Percentiles rank a stretch among this genome's conserved stretches.
These are phyloP conservation scores for Fusarium chlamydosporum DNA, from an alignment of 2,329 filamentous ascomycete genomes.

Conservation along the genomic window DNA sequence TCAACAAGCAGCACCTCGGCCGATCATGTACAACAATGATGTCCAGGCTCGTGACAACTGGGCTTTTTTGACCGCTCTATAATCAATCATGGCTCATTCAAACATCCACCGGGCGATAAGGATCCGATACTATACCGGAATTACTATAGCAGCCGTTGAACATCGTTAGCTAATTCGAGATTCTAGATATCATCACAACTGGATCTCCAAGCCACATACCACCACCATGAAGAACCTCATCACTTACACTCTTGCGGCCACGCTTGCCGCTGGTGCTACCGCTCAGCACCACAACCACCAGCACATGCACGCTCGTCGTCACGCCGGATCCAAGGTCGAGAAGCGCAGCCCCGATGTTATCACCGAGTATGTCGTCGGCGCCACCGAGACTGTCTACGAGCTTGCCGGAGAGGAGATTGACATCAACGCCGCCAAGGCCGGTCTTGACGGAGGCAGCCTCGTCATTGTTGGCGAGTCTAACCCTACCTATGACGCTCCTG, in stretches of 20 bases:
- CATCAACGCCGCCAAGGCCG: slow-evolving; percentile 75
- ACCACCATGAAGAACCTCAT: slow-evolving; percentile 65
- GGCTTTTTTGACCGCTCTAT: not conserved
- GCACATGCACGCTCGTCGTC: slow-evolving; percentile 71
- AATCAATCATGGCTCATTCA: not conserved
- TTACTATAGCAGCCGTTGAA: slow-evolving; percentile 16
- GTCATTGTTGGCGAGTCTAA: slow-evolving; percentile 72
- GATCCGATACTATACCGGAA: not conserved
- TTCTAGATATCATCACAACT: slow-evolving; percentile 38
- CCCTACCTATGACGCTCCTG: slow-evolving; percentile 66
- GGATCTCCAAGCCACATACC: slow-evolving; percentile 34
- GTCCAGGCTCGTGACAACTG: not conserved
- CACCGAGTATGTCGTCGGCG: slow-evolving; percentile 69
- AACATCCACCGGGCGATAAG: not conserved
- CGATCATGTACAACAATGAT: not conserved
- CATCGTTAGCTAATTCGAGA: slow-evolving; percentile 35
- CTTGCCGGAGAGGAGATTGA: slow-evolving; percentile 75
- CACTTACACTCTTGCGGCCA: slow-evolving; percentile 66
- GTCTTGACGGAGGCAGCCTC: slow-evolving; percentile 79
- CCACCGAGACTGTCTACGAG: slow-evolving; percentile 79
- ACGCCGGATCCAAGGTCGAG: slow-evolving; percentile 62
- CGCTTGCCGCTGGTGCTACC: slow-evolving; percentile 65
- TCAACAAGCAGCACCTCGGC: not conserved
- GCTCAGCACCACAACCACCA: slow-evolving; percentile 74
- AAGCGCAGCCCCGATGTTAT: slow-evolving; percentile 63